These are phyloP conservation scores for Fonsecaea pedrosoi DNA, from an alignment of 2,329 filamentous ascomycete species.

Conservation along the genomic window DNA sequence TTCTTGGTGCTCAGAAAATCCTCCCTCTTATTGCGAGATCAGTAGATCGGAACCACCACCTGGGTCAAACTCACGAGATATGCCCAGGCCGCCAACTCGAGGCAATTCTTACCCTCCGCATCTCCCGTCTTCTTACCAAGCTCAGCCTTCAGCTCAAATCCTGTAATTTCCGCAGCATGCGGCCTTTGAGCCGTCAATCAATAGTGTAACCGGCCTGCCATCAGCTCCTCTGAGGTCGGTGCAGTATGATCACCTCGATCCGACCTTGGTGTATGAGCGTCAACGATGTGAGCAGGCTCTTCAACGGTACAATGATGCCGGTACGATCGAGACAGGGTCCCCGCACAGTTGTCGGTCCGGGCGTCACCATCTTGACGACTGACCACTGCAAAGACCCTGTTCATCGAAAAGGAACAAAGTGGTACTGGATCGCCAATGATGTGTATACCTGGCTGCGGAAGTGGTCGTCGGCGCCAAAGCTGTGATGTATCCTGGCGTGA, in stretches of 20 bases:
- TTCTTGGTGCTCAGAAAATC: slow-evolving; percentile 32
- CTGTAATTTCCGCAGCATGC: not conserved
- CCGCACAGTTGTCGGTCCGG: slow-evolving; percentile 72
- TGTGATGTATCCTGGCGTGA: slow-evolving; percentile 61
- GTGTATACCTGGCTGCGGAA: slow-evolving; percentile 77
- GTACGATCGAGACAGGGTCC: slow-evolving; percentile 79
- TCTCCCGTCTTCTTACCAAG: slow-evolving; percentile 10
- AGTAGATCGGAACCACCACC: slow-evolving; percentile 26
- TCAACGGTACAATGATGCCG: slow-evolving; percentile 91
- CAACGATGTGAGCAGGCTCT: slow-evolving; percentile 81
- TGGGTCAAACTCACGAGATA: slow-evolving; percentile 26
- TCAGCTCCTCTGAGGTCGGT: slow-evolving; percentile 59
- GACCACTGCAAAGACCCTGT: slow-evolving; percentile 75
- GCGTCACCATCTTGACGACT: slow-evolving; percentile 83
- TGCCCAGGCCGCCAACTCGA: slow-evolving; percentile 34
- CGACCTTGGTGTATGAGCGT: slow-evolving; percentile 80
- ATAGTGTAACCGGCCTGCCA: not conserved
- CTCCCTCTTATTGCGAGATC: slow-evolving; percentile 37
- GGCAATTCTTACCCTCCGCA: slow-evolving; percentile 19
- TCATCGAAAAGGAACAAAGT: slow-evolving; percentile 74
- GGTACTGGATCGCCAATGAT: slow-evolving; percentile 70
- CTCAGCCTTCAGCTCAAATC: slow-evolving; percentile 12
- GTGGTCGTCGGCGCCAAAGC: slow-evolving; percentile 69
- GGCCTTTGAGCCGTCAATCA: not conserved
- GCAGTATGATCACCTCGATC: slow-evolving; percentile 79